A percentile compares a stretch with the other conserved stretches of the same genome.
Conservation (phyloP, 176 grass and related monocot genomes). For the Oryza coarctata region DNA sequence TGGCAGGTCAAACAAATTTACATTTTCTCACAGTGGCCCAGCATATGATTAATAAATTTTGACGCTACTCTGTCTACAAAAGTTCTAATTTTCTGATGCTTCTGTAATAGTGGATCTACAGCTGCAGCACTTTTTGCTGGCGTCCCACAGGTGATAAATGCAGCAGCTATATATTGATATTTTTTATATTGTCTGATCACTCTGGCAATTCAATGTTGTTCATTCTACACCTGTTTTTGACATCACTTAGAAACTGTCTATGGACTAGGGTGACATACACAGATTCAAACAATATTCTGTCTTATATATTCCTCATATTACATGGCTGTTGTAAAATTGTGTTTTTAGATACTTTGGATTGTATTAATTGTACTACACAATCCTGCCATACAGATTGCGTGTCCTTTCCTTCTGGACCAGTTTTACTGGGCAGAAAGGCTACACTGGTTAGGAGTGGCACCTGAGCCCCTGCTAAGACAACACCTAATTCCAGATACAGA, state of each 20-base stretch:
- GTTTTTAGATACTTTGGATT: background rate
- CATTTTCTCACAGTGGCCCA: background rate
- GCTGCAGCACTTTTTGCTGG: conserved; percentile 78
- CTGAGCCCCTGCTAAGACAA: conserved; percentile 54
- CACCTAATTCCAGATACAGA: conserved; percentile 59
- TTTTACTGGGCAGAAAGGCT: conserved; percentile 97
- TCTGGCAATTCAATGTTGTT: background rate
- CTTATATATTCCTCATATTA: background rate
- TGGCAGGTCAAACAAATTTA: conserved; percentile 58
- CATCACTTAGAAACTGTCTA: background rate
- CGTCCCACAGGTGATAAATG: conserved; percentile 62
- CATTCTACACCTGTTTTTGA: background rate
- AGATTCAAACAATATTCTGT: background rate
- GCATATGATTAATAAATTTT: conserved; percentile 1
- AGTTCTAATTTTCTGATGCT: conserved; percentile 17
- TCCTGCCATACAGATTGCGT: conserved; percentile 50
- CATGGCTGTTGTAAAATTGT: background rate
- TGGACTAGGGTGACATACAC: background rate
- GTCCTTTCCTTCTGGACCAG: conserved; percentile 57
- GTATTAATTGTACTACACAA: background rate
- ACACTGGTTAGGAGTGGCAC: conserved; percentile 66
- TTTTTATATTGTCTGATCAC: background rate
- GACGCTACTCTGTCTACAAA: background rate
- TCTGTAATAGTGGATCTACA: conserved; percentile 68
- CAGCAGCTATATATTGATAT: background rate